Evolutionary conservation across 805 yeast genomes (phyloP), one percentile per base, ranked within the genome.

Genomic region (Candida morakotiae): DNA sequence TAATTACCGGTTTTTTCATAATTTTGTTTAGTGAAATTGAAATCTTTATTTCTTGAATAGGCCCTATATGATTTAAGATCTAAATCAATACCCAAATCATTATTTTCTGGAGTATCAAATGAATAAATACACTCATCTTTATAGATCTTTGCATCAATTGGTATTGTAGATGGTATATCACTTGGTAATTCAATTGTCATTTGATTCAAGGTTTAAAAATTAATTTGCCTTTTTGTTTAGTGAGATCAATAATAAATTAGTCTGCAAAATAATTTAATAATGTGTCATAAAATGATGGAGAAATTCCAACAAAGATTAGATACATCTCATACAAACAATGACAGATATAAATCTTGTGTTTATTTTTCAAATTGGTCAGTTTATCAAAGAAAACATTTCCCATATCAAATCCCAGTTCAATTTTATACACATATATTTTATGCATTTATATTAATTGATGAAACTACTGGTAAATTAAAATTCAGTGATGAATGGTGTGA

Each of bases 111-210:
- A 0, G 86, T 78, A 43, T 81, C 91, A 53, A 83, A 91, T 37
- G 89, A 83, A 60, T 76, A 91, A 64, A 84, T 83, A 55, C 97
- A 89, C 47, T 88, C 96, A 62, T 91, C 97, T 53, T 87, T 89
- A 51, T 78, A 81, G 13, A 89, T 77, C 2, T 70, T 49, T 27
- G 56, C 41, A 17, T 47, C 40, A 13, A 51, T 31, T 2, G 56
- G 43, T 19, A 62, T 45, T 4, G 34, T 25, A 19, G 41, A 17
- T 5, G 62, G 56, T 19, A 62, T 40, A 16, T 32, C 45, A 20
- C 21, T 16, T 9, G 50, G 46, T n/a, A 42, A 38, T 21, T 41
- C 39, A 23, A 44, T 25, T 22, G 37, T 24, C 34, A 33, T 38
- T 26, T 9, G 28, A 15, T 15, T 13, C 5, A 6, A 14, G 11